Evolutionary conservation across 78 protist genomes (phyloP), one percentile per base, ranked within the genome.

Genomic region (Isochrysis galbana): DNA sequence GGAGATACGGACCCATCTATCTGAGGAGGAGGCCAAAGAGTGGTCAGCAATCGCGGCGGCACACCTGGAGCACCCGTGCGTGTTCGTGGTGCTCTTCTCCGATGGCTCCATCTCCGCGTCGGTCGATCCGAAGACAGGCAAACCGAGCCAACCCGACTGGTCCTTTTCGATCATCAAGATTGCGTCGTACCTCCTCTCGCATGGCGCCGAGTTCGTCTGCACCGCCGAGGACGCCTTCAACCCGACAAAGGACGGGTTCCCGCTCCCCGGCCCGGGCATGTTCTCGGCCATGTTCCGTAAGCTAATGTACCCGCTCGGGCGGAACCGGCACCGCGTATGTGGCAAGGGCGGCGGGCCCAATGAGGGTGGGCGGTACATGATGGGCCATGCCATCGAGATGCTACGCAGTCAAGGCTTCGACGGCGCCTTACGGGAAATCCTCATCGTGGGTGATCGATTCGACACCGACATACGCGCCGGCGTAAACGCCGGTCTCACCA

Each of bases 401-500:
- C 86, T 77, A 19, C 2, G 23, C 36, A 61, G 23, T 23, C 74
- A 70, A 41, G 80, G 80, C 80, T 19, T 17, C 80, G 2, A 4
- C 41, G 80, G 80, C 34, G 41, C 29, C 17, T 41, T 4, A 22
- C 41, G 17, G 44, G 41, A 70, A 41, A n/a, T 70, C 80, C 11
- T 70, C 41, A 70, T 70, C 29, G 80, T 70, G 29, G 80, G 80
- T 41, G 80, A 70, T 19, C 80, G 80, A 5, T 70, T 70, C 41
- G 83, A 74, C 46, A 77, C 86, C 23, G 86, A 77, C 86, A 34
- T 77, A n/a, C 86, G 86, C 26, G 86, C 86, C 34, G 86, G 46
- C 47, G 47, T 39, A 46, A 0, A 5, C 23, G 47, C 47, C 17
- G 47, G 86, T 46, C 1, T 77, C 11, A 42, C 32, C 46, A 39